Evolutionary conservation across 352 stramenopile species (phyloP), one percentile per base, ranked within the genome.

Genomic region (Globisporangium parvum): DNA sequence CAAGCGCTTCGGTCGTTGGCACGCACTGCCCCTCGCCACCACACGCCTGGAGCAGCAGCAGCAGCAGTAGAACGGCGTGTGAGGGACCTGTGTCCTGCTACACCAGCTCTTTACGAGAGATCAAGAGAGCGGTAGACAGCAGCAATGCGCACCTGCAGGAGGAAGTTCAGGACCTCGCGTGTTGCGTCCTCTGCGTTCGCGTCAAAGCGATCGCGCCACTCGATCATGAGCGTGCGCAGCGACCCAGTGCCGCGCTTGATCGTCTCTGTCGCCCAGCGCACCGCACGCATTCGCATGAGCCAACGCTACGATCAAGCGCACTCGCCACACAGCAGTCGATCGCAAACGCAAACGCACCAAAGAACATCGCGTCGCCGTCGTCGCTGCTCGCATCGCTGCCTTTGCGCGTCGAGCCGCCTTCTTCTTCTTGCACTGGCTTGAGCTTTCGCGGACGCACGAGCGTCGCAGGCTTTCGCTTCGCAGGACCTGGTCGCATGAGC

Each of bases 181-280:
- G 67, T 82, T 21, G 72, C 77, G 8, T 65, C 49, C 15, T 85
- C 74, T 1, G 68, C 51, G 33, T 88, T 61, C 20, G 78, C 67
- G n/a, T 91, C 75, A 55, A 85, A 93, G 2, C 77, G 78, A 39
- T 86, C 69, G 31, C 80, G 70, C 85, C 85, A 95, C 46, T 85
- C 73, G 10, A 57, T 71, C 41, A 87, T 31, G 12, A 93, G 35
- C 39, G 69, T 74, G 9, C 74, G 62, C 9, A 89, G 63, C 8
- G 78, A 85, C 40, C 46, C 62, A 21, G 83, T 82, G 14, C 78
- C 73, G 15, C 63, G 66, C 47, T 79, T 81, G 23, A 88, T 62
- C 6, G 70, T 75, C 41, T 91, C 80, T 91, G 28, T 20, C n/a
- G 26, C 10, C 0, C 49, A 60, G 9, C n/a, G 40, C 20, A 17